Evolutionary conservation across 2,329 filamentous ascomycete genomes (phyloP), one percentile per base, ranked within the genome.

Genomic region (Sporothrix mexicana): DNA sequence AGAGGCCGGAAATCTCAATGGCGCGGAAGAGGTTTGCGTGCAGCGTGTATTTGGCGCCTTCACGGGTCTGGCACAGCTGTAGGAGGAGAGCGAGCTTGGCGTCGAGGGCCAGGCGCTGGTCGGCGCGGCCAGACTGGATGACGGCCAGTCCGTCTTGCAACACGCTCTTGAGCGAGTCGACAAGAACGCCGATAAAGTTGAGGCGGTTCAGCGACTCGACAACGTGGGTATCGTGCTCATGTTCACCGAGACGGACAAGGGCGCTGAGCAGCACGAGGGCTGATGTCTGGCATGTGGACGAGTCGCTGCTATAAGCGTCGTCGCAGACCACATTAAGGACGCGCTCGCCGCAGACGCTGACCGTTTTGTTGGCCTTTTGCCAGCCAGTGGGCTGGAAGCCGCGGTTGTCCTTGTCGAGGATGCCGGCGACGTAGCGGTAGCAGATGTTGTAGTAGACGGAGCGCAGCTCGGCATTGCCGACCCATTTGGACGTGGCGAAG

Each of bases 371-470:
- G 0, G 92, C 91, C 79, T 93, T 88, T 41, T 83, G 81, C 20
- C 86, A 84, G 51, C 83, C 85, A 1, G 85, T 82, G 5, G 64
- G 71, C 15, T 81, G 80, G 57, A 84, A 79, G 10, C 84, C 83
- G 70, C 87, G 82, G 53, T 86, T 84, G 68, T 86, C 82, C 59
- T 64, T 15, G 73, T 88, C 85, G 8, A 88, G 82, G 77, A 95
- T 91, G 59, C 92, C 91, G 4, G 89, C 89, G 70, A 97, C 86
- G 79, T 97, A 97, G 23, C 93, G 90, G 80, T 95, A 95, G 83
- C 93, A 95, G 77, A 97, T 97, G 78, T 92, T 92, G 81, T 98
- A 99, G 82, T 97, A 95, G 25, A 93, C 88, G 73, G 96, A 90
- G 69, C 96, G 91, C 53, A 99, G 84, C 71, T 90, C 86, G 17